phyloP scores from a whole-genome alignment of 257 asterid species.

The Przewalskia tangutica region DNA sequence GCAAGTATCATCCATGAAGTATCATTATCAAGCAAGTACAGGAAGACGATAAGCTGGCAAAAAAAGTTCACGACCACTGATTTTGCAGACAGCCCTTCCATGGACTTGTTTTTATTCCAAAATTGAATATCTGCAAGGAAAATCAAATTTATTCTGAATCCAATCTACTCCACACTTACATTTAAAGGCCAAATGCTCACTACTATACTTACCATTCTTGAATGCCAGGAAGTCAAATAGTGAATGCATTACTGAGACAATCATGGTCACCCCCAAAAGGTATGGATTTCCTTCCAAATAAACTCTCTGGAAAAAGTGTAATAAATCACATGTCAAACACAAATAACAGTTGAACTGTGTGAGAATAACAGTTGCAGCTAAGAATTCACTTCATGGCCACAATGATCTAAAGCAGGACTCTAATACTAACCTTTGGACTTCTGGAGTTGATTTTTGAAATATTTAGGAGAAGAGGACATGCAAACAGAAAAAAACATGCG shows the following conservation, averaged over 20 bases:
- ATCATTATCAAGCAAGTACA: slow-evolving; percentile 91
- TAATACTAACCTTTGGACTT: not conserved
- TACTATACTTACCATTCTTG: slow-evolving; percentile 62
- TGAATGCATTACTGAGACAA: slow-evolving; percentile 80
- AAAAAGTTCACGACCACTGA: slow-evolving; percentile 86
- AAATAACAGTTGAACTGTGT: not conserved
- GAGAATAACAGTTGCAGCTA: not conserved
- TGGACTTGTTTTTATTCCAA: slow-evolving; percentile 98
- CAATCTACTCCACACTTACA: not conserved
- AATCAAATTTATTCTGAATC: not conserved
- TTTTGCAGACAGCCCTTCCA: slow-evolving; percentile 97
- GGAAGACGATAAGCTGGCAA: slow-evolving; percentile 85
- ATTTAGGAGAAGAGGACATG: not conserved
- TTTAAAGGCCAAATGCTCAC: not conserved
- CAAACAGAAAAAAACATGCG: not conserved
- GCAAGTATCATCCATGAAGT: slow-evolving; percentile 99
- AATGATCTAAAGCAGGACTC: not conserved
- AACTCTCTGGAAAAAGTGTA: slow-evolving; percentile 62
- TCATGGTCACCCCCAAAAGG: slow-evolving; percentile 82
- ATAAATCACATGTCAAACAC: slow-evolving; percentile 12
- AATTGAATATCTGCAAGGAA: slow-evolving; percentile 77
- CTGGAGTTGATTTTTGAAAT: not conserved
- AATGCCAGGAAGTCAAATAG: slow-evolving; percentile 91
- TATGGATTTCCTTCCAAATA: slow-evolving; percentile 95
- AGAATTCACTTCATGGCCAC: not conserved